Conservation (phyloP, 169 alveolate species). For the Amoebophrya sp. region DNA sequence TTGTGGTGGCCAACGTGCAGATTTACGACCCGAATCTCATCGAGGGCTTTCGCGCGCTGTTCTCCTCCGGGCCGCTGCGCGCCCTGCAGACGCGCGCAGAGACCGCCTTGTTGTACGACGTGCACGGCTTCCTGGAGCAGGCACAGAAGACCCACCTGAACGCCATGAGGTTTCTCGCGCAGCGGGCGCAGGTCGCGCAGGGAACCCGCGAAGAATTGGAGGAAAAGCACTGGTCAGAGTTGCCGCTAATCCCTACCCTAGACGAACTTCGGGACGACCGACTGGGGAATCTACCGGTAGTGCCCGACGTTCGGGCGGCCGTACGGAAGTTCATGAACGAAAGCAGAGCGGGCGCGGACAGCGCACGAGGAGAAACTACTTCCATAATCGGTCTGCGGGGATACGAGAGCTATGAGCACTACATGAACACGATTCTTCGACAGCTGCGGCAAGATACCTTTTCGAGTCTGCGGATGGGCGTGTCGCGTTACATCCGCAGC, state of each 20-base stretch:
- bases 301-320: background rate
- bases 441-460: background rate
- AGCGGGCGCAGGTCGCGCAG: background rate
- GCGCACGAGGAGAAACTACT: too few species aligned
- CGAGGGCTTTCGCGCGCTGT: background rate
- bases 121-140: background rate
- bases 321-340: too few species aligned
- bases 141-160: background rate
- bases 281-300: background rate
- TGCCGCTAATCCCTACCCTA: background rate
- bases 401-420: background rate
- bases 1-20: background rate
- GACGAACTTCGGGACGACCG: slow-evolving; percentile 11
- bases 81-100: too few species aligned
- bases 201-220: background rate
- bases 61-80: background rate
- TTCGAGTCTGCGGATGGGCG: background rate
- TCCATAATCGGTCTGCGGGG: background rate
- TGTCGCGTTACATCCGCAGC: background rate
- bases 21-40: background rate
- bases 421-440: background rate
- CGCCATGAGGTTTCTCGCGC: background rate
- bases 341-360: too few species aligned
- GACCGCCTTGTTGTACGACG: too few species aligned
- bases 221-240: background rate